Evolutionary conservation across 805 yeast genomes (phyloP).

Genomic region (Starmerella stellata): DNA sequence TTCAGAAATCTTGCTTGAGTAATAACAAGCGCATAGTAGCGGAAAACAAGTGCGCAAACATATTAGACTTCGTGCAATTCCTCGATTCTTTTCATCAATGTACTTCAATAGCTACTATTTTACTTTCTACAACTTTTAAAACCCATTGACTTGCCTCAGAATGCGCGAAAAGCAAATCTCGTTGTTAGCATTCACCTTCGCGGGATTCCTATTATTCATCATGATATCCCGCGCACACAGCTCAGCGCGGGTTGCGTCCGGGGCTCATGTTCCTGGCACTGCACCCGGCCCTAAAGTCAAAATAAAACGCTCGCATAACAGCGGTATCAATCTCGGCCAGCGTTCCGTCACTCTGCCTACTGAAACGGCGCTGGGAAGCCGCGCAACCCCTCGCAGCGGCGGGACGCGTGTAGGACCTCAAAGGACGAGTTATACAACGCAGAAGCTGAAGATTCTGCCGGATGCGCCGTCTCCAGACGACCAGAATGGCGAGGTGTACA

Average conservation of each 20-base stretch:
- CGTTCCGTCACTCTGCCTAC: neutral
- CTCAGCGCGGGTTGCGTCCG: neutral
- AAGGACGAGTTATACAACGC: conserved; percentile 76
- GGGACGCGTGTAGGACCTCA: conserved; percentile 25
- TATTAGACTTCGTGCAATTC: too few relatives aligned
- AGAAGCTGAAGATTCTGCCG: conserved; percentile 76
- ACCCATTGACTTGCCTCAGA: too few relatives aligned
- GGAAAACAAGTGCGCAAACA: too few relatives aligned
- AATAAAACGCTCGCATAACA: neutral
- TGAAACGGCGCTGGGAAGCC: neutral
- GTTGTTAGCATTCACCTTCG: too few relatives aligned
- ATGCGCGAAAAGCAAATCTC: too few relatives aligned
- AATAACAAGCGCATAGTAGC: too few relatives aligned
- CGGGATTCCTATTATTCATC: neutral
- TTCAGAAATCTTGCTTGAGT: too few relatives aligned
- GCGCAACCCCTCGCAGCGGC: conserved; percentile 10
- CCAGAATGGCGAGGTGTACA: conserved; percentile 39
- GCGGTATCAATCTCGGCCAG: neutral
- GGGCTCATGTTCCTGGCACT: neutral
- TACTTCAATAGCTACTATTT: too few relatives aligned
- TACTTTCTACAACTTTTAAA: too few relatives aligned
- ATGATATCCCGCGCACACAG: neutral
- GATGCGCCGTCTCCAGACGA: conserved; percentile 47
- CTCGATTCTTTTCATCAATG: too few relatives aligned
- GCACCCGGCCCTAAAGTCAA: neutral